Percentiles rank a stretch among this genome's conserved stretches.
phyloP scores from a whole-genome alignment of 306 rosid genomes.

The Acacia confusa region DNA sequence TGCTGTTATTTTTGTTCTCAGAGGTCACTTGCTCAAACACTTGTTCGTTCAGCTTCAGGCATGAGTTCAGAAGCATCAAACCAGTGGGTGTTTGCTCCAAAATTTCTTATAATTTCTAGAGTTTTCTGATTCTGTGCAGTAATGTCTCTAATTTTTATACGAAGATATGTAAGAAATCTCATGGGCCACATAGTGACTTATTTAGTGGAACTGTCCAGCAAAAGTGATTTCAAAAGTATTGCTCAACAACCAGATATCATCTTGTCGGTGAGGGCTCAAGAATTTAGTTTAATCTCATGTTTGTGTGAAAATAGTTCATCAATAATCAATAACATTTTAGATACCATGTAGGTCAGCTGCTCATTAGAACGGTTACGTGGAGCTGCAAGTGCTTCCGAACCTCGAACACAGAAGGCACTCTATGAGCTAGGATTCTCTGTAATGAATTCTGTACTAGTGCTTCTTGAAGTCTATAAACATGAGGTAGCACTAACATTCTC shows the following conservation, averaged over 20 bases:
- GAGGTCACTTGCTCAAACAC: constrained; percentile 94
- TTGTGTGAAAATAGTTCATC: constrained; percentile 26
- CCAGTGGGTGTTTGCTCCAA: constrained; percentile 60
- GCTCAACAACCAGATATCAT: constrained; percentile 87
- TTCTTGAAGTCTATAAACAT: constrained; percentile 86
- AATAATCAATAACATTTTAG: constrained; percentile 35
- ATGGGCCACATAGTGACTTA: constrained; percentile 72
- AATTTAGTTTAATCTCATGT: constrained; percentile 19
- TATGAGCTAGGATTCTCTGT: constrained; percentile 67
- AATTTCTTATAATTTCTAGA: constrained; percentile 5
- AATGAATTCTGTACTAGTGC: constrained; percentile 64
- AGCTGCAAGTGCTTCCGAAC: constrained; percentile 90
- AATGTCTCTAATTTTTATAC: constrained; percentile 23
- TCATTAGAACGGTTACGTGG: constrained; percentile 94
- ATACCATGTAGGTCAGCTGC: constrained; percentile 79
- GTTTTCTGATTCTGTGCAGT: constrained; percentile 9
- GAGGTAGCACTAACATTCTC: constrained; percentile 60
- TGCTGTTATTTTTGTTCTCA: constrained; percentile 37
- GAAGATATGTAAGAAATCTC: constrained; percentile 78
- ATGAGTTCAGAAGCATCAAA: constrained; percentile 66
- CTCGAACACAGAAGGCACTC: constrained; percentile 84
- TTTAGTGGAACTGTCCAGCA: constrained; percentile 71
- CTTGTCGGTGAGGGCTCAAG: constrained; percentile 54
- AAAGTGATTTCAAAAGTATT: constrained; percentile 63
- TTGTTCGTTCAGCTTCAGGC: constrained; percentile 87